Evolutionary conservation across 768 basidiomycete genomes (phyloP).

Genomic region (Mrakia gelida): DNA sequence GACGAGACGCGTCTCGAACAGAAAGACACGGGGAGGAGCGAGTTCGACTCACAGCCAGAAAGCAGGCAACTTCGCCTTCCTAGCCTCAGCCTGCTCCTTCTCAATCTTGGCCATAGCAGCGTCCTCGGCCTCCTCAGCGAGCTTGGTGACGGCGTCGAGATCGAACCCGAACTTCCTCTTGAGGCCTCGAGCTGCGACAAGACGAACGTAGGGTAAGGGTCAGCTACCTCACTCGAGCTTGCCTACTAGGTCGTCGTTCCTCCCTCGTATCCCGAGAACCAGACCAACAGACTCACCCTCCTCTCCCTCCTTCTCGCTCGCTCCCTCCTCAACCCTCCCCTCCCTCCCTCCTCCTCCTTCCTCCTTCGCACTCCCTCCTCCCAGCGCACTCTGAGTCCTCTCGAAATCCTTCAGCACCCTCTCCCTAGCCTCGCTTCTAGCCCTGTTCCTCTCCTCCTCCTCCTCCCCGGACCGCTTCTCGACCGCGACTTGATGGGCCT

Average conservation of each 20-base stretch:
- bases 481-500: conserved; percentile 76
- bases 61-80: conserved; percentile 85
- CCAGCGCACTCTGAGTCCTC: conserved; percentile 71
- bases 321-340: not conserved
- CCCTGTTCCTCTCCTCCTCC: conserved; percentile 70
- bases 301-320: not conserved
- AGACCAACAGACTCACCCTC: conserved; percentile 1
- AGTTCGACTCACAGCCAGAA: conserved; percentile 66
- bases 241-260: too few species aligned
- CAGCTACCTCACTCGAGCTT: too few species aligned
- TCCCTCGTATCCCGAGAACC: not conserved
- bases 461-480: conserved; percentile 70
- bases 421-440: conserved; percentile 70
- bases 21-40: not conserved
- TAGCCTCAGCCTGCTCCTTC: conserved; percentile 67
- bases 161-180: conserved; percentile 87
- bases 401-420: conserved; percentile 88
- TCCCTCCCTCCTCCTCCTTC: not conserved
- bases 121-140: conserved; percentile 79
- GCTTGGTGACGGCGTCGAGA: conserved; percentile 69
- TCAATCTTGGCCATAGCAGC: conserved; percentile 77
- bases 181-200: conserved; percentile 52
- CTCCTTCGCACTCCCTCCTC: conserved; percentile 38
- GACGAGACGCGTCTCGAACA: not conserved
- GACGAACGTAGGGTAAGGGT: too few species aligned